Conservation (phyloP, 768 basidiomycete species). For the Trametopsis cervina region DNA sequence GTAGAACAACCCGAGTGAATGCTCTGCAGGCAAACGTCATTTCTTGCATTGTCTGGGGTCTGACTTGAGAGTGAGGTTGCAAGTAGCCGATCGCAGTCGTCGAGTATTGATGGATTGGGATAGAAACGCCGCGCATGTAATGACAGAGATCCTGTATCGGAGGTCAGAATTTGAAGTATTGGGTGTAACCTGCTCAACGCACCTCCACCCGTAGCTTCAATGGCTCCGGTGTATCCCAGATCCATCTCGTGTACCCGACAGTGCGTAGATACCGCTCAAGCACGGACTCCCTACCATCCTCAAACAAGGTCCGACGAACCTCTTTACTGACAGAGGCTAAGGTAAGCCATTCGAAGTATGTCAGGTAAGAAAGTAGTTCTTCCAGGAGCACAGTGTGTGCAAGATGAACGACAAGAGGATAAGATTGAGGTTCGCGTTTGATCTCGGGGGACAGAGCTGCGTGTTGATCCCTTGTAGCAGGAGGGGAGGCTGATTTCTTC, state of each 20-base stretch:
- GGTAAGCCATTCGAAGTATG: conserved; percentile 69
- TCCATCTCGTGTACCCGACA: conserved; percentile 71
- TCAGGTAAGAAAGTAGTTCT: conserved; percentile 48
- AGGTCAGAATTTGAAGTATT: conserved; percentile 8
- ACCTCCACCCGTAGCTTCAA: conserved; percentile 58
- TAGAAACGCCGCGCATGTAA: conserved; percentile 74
- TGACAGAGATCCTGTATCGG: conserved; percentile 59
- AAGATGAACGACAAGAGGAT: conserved; percentile 54
- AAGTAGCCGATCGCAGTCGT: conserved; percentile 52
- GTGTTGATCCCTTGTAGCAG: conserved; percentile 14
- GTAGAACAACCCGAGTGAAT: conserved; percentile 74
- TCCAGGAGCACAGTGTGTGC: conserved; percentile 44
- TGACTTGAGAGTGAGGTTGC: conserved; percentile 41
- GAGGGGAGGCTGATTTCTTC: conserved; percentile 15
- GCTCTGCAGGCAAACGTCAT: conserved; percentile 61
- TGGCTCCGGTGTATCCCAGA: conserved; percentile 44
- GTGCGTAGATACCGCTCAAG: conserved; percentile 63
- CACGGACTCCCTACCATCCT: conserved; percentile 50
- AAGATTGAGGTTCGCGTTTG: conserved; percentile 23
- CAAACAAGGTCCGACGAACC: conserved; percentile 42
- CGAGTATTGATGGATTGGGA: conserved; percentile 68
- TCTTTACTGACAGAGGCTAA: conserved; percentile 49
- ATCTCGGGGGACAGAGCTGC: conserved; percentile 6
- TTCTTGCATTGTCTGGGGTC: conserved; percentile 34
- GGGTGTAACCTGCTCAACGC: conserved; percentile 17